phyloP scores from a whole-genome alignment of 1,284 basidiomycete genomes.

The Ceratobasidium sp. region DNA sequence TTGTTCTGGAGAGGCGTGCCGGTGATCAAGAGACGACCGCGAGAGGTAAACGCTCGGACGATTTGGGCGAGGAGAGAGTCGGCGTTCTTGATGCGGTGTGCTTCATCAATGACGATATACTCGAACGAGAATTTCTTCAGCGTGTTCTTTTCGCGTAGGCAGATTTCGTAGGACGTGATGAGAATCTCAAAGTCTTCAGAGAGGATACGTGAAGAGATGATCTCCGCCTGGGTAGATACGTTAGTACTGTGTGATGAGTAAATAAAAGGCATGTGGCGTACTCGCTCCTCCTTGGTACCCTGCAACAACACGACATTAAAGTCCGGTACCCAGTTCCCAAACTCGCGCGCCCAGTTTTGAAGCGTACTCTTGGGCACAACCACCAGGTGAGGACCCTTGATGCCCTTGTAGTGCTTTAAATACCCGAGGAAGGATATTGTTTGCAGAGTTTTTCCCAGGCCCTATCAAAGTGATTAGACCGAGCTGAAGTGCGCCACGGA shows the following conservation, averaged over 20 bases:
- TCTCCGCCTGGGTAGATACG: constrained; percentile 58
- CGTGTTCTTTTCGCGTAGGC: constrained; percentile 90
- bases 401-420: constrained; percentile 84
- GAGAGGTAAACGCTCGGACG: constrained; percentile 88
- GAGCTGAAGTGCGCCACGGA: too few species aligned
- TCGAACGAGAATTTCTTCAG: constrained; percentile 97
- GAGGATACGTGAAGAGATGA: constrained; percentile 81
- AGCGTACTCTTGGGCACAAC: constrained; percentile 98
- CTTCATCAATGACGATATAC: constrained; percentile 99
- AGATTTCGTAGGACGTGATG: constrained; percentile 98
- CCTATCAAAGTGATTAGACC: constrained; percentile 57
- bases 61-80: constrained; percentile 97
- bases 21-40: constrained; percentile 92
- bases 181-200: constrained; percentile 93
- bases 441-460: constrained; percentile 97
- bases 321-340: constrained; percentile 90
- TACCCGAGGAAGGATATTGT: constrained; percentile 98
- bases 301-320: constrained; percentile 85
- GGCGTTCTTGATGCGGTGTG: constrained; percentile 99
- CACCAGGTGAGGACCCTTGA: constrained; percentile 86
- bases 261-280: constrained; percentile 46
- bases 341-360: constrained; percentile 96
- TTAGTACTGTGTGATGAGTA: background rate
- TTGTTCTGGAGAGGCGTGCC: constrained; percentile 98
- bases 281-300: constrained; percentile 89